Evolutionary conservation across 441 rosid species (phyloP).

Genomic region (Gossypium trilobum): DNA sequence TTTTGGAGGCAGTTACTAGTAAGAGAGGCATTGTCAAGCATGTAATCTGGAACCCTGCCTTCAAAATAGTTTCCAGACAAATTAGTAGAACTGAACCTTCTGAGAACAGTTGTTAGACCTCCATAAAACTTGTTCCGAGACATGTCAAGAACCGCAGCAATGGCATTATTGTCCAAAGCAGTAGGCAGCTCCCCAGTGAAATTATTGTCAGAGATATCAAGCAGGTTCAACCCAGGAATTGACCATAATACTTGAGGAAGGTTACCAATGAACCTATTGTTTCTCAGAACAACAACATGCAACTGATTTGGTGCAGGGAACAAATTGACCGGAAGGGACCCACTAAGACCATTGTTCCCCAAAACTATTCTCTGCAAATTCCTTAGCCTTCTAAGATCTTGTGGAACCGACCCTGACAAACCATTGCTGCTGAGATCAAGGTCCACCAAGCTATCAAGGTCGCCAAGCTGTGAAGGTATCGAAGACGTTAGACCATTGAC

Average conservation of each 20-base stretch:
- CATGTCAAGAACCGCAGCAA: constrained; percentile 40
- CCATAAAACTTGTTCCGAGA: constrained; percentile 72
- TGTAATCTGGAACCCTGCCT: constrained; percentile 56
- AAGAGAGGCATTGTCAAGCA: constrained; percentile 40
- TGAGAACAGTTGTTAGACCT: constrained; percentile 37
- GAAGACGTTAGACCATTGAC: constrained; percentile 55
- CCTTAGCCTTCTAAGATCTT: constrained; percentile 43
- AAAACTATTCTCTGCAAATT: constrained; percentile 50
- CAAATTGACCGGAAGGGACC: constrained; percentile 46
- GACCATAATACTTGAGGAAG: constrained; percentile 51
- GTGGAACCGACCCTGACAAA: constrained; percentile 67
- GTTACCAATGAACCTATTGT: constrained; percentile 47
- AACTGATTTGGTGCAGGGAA: constrained; percentile 40
- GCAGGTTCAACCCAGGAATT: constrained; percentile 41
- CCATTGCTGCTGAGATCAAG: constrained; percentile 83
- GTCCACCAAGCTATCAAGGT: constrained; percentile 47
- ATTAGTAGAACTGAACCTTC: constrained; percentile 37
- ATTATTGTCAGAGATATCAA: constrained; percentile 71
- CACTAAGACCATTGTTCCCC: constrained; percentile 43
- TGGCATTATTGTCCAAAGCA: constrained; percentile 24
- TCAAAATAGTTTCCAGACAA: constrained; percentile 74
- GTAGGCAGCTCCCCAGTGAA: constrained; percentile 57
- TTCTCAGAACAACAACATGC: constrained; percentile 40
- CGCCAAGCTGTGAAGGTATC: constrained; percentile 58
- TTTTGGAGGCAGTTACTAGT: constrained; percentile 61